Percentiles rank a stretch among this genome's conserved stretches.
Evolutionary conservation across 2,329 filamentous ascomycete species (phyloP).

Genomic region (Aspergillus texensis): DNA sequence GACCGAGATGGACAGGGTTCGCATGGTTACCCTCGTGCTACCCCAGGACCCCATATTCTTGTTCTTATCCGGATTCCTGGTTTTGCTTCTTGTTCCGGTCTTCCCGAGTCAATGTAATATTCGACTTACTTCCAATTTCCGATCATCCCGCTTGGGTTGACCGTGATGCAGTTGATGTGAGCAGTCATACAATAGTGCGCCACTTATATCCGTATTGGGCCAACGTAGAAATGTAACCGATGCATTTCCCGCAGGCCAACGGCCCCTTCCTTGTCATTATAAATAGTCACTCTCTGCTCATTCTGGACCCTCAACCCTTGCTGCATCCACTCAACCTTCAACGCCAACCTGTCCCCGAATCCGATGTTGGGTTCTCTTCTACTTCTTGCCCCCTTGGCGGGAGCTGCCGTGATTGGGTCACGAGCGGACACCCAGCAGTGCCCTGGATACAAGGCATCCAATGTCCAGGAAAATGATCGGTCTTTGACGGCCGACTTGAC

Average conservation of each 20-base stretch:
- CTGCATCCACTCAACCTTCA: neutral
- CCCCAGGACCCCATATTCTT: neutral
- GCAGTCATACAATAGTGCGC: slow-evolving; percentile 10
- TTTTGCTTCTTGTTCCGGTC: slow-evolving; percentile 9
- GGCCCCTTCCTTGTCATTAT: neutral
- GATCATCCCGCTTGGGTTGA: slow-evolving; percentile 4
- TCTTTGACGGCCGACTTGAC: slow-evolving; percentile 70
- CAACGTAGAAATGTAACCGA: neutral
- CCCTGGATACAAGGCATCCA: slow-evolving; percentile 42
- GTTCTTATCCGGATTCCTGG: slow-evolving; percentile 5
- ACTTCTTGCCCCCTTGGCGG: slow-evolving; percentile 31
- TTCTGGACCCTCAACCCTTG: neutral
- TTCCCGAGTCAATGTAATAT: slow-evolving; percentile 8
- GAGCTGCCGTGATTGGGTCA: slow-evolving; percentile 28
- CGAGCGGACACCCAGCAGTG: slow-evolving; percentile 26
- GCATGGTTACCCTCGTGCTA: slow-evolving; percentile 1
- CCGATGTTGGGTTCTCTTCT: slow-evolving; percentile 31
- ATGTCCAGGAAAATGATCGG: slow-evolving; percentile 33
- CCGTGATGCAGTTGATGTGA: slow-evolving; percentile 6
- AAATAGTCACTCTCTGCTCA: slow-evolving; percentile 3
- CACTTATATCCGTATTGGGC: slow-evolving; percentile 1
- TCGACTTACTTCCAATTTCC: slow-evolving; percentile 7
- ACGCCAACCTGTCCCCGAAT: neutral
- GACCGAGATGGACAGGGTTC: slow-evolving; percentile 14
- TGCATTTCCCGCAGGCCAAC: neutral